These are phyloP conservation scores for Acanthamoeba castellanii DNA, from an alignment of 208 protist genomes.

Conservation along the genomic window DNA sequence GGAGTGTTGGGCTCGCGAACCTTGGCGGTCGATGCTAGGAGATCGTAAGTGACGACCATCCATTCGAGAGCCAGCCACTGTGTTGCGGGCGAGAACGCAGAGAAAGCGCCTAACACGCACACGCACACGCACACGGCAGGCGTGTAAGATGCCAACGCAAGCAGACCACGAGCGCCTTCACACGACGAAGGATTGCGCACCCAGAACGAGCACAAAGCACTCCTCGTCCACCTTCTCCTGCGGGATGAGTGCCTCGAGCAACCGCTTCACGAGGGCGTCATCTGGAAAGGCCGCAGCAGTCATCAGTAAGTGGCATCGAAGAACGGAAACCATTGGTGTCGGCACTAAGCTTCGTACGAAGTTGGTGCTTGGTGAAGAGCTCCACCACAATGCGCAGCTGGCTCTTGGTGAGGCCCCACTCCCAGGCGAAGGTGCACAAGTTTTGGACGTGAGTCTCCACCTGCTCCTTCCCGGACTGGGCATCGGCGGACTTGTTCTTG, in stretches of 20 bases:
- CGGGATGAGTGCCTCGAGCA: constrained; percentile 14
- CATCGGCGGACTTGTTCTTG: not conserved
- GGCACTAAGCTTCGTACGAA: not conserved
- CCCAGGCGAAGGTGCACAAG: not conserved
- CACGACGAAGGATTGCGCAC: not conserved
- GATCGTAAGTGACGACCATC: constrained; percentile 36
- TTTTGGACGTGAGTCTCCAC: constrained; percentile 25
- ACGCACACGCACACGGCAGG: not conserved
- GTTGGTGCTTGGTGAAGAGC: not conserved
- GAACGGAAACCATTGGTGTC: not conserved
- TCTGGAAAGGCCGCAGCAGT: not conserved
- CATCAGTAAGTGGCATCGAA: not conserved
- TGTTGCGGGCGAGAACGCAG: not conserved
- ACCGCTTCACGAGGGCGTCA: not conserved
- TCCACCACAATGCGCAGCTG: not conserved
- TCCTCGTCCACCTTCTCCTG: constrained; percentile 25
- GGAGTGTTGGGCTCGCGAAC: not conserved
- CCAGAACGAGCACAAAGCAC: not conserved
- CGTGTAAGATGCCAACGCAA: not conserved
- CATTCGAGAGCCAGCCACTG: constrained; percentile 19
- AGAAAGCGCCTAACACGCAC: not conserved
- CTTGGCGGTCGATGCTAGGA: constrained; percentile 14
- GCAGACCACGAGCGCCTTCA: too few relatives aligned
- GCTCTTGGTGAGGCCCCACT: not conserved
- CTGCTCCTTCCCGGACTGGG: not conserved